phyloP scores from a whole-genome alignment of 306 rosid species.

The Clitoria ternatea region DNA sequence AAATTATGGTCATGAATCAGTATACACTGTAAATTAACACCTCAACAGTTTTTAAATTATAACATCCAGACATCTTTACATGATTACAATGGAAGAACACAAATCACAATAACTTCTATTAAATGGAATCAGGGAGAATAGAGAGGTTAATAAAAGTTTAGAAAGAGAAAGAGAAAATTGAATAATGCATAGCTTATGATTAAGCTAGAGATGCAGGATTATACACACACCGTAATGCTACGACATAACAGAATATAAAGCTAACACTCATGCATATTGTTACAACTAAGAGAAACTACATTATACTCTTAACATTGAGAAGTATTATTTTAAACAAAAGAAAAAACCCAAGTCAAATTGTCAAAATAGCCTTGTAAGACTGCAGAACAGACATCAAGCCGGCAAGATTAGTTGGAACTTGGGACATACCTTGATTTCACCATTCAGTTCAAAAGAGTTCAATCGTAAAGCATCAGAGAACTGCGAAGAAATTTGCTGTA shows the following conservation, averaged over 20 bases:
- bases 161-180: too few species aligned
- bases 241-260: too few species aligned
- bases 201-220: too few species aligned
- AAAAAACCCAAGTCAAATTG: not conserved
- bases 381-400: not conserved
- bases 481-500: slow-evolving; percentile 79
- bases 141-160: too few species aligned
- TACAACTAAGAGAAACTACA: too few species aligned
- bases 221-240: too few species aligned
- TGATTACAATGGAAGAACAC: not conserved
- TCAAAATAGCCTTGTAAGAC: not conserved
- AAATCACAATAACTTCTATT: not conserved
- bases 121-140: too few species aligned
- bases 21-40: not conserved
- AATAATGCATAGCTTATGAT: too few species aligned
- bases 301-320: too few species aligned
- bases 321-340: not conserved
- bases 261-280: too few species aligned
- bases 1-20: too few species aligned
- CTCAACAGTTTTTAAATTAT: too few species aligned
- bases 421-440: slow-evolving; percentile 50
- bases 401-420: not conserved
- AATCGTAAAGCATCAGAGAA: slow-evolving; percentile 64
- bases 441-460: slow-evolving; percentile 51
- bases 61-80: not conserved